These are phyloP conservation scores for Diaporthe batatas DNA, from an alignment of 2,329 filamentous ascomycete species.

Conservation along the genomic window DNA sequence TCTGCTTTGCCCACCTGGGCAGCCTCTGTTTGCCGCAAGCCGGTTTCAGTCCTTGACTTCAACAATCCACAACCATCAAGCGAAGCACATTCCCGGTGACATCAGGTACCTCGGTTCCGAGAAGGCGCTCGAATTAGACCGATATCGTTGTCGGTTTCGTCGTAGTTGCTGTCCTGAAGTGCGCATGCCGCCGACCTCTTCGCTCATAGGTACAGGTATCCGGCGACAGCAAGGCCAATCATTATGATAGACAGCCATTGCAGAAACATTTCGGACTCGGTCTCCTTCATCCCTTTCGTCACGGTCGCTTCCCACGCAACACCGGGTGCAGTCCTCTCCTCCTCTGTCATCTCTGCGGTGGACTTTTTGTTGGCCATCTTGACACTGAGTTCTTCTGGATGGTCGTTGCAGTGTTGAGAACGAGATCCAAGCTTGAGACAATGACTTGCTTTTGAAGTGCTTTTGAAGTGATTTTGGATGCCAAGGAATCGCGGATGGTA, in stretches of 20 bases:
- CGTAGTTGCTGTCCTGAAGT: background rate
- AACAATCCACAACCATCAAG: background rate
- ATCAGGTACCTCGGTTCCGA: background rate
- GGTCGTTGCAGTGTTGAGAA: background rate
- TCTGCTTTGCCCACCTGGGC: background rate
- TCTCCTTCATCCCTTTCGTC: slow-evolving; percentile 41
- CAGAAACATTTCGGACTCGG: slow-evolving; percentile 40
- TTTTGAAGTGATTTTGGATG: background rate
- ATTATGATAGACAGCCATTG: slow-evolving; percentile 40
- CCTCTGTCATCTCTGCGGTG: slow-evolving; percentile 39
- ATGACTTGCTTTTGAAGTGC: background rate
- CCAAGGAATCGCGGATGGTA: background rate
- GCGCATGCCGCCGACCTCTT: background rate
- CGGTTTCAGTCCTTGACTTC: fast-evolving
- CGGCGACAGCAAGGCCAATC: slow-evolving; percentile 37
- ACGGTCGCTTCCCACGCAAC: slow-evolving; percentile 41
- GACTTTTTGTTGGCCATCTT: slow-evolving; percentile 31
- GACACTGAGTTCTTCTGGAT: background rate
- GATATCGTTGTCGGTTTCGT: background rate
- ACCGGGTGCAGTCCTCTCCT: slow-evolving; percentile 32
- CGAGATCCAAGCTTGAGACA: no score
- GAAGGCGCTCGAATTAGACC: no score
- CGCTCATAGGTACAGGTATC: slow-evolving; percentile 36
- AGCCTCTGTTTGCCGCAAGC: background rate
- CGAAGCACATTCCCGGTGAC: no score